Evolutionary conservation across 257 asterid genomes (phyloP), one percentile per base, ranked within the genome.

Genomic region (Ajuga chamaepitys): DNA sequence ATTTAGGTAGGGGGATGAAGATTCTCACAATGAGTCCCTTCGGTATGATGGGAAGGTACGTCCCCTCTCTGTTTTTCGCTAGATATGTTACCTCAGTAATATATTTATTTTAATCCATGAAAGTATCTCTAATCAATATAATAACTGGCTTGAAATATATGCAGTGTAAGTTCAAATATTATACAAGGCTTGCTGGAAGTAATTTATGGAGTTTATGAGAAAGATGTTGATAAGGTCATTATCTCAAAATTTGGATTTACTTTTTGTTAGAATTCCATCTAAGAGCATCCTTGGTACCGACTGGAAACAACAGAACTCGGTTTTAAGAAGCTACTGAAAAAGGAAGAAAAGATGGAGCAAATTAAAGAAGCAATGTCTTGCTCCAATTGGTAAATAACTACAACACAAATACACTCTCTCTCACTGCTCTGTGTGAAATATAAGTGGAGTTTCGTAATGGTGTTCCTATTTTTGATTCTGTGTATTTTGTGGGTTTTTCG

Each of bases 11-110:
- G 5, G 34, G 34, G 5, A 28, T 2, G 5, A 28, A 28, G 34
- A 28, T 28, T n/a, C 34, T 28, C 34, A 9, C 32, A 6, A 21
- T 51, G 98, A 91, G n/a, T n/a, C n/a, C n/a, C 80, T 91, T 91
- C 64, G 98, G 98, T 74, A 91, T 91, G 96, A 89, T 89, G 96
- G 96, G 96, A 77, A 86, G 95, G 96, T 88, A 21, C 46, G 4
- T 61, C 71, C 55, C 11, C 10, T 18, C 11, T 28, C 64, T 28
- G 45, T 24, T 25, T 30, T 9, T 21, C 10, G n/a, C n/a, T n/a
- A n/a, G n/a, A n/a, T n/a, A n/a, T n/a, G n/a, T n/a, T n/a, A n/a
- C n/a, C n/a, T n/a, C 22, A 4, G 14, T 46, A 28, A 46, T 46
- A 4, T 58, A 59, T 17, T 11, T 8, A 5, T 25, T 18, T 54